These are phyloP conservation scores for Cladosporium sp. DNA, from an alignment of 2,329 filamentous ascomycete species.

Conservation along the genomic window DNA sequence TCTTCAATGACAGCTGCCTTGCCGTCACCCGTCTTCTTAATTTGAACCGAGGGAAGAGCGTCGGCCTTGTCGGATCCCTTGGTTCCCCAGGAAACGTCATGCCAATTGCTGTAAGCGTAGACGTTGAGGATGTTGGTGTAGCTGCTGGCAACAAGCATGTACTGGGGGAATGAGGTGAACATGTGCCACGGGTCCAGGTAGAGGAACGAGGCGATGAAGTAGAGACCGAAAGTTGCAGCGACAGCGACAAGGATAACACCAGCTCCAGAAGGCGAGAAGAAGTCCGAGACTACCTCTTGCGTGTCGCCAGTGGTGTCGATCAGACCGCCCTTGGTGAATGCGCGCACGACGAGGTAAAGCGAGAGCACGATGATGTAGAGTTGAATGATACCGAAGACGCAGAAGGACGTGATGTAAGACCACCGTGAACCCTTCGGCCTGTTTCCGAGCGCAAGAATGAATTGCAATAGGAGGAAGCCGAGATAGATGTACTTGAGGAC, in stretches of 20 bases:
- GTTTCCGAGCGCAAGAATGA: conserved; percentile 94
- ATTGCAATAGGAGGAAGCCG: conserved; percentile 85
- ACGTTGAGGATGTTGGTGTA: conserved; percentile 99
- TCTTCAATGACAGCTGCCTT: conserved; percentile 87
- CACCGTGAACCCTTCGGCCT: conserved; percentile 90
- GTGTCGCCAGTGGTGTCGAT: conserved; percentile 59
- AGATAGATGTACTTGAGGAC: conserved; percentile 88
- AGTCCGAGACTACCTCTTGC: conserved; percentile 65
- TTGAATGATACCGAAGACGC: conserved; percentile 81
- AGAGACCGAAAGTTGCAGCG: conserved; percentile 89
- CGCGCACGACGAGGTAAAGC: conserved; percentile 76
- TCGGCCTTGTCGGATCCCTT: conserved; percentile 97
- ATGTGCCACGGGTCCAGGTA: conserved; percentile 99
- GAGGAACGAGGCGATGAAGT: conserved; percentile 94
- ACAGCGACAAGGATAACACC: conserved; percentile 94
- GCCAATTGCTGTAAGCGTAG: conserved; percentile 99
- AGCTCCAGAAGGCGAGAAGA: conserved; percentile 71
- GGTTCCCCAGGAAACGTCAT: conserved; percentile 99
- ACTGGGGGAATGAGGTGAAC: conserved; percentile 96
- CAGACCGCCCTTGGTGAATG: conserved; percentile 59
- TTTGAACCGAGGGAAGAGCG: conserved; percentile 80
- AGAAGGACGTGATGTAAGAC: conserved; percentile 85
- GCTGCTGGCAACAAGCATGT: conserved; percentile 86
- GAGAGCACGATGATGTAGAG: conserved; percentile 85
- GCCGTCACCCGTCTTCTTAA: conserved; percentile 80